phyloP scores from a whole-genome alignment of 169 alveolate genomes.

The Cryptosporidium viatorum region DNA sequence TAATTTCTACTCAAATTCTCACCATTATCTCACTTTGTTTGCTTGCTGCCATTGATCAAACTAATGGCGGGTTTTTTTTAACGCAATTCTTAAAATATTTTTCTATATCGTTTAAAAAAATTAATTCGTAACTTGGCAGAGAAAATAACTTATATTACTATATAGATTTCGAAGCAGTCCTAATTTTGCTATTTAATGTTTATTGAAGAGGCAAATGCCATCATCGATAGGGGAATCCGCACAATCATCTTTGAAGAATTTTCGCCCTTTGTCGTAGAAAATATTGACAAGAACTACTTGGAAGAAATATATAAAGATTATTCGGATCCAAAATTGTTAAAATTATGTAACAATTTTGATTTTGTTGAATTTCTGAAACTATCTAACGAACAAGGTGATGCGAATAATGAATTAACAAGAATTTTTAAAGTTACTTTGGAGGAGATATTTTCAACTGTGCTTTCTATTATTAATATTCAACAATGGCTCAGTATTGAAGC shows the following conservation, averaged over 20 bases:
- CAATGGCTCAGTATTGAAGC: conserved; percentile 59
- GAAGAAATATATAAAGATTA: conserved; percentile 40
- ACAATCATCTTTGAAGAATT: conserved; percentile 36
- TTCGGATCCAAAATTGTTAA: conserved; percentile 53
- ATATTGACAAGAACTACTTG: conserved; percentile 19
- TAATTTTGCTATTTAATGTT: conserved; percentile 22
- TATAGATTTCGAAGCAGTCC: not conserved
- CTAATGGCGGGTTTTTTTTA: conserved; percentile 24
- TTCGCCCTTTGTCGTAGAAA: conserved; percentile 23
- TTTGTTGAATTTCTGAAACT: not conserved
- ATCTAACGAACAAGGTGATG: not conserved
- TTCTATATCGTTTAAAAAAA: not conserved
- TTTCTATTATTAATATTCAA: conserved; percentile 68
- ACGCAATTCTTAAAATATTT: not conserved
- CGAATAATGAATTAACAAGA: not conserved
- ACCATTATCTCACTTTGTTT: not conserved
- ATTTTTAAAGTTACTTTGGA: conserved; percentile 57
- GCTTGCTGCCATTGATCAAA: not conserved
- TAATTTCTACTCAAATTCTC: not conserved
- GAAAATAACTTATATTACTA: not conserved
- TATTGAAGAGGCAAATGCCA: conserved; percentile 21
- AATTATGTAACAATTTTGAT: conserved; percentile 1
- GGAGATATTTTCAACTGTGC: conserved; percentile 37
- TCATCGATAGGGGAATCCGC: conserved; percentile 56
- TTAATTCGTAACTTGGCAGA: not conserved